Evolutionary conservation across 306 rosid genomes (phyloP), one percentile per base, ranked within the genome.

Genomic region (Trifolium repens): DNA sequence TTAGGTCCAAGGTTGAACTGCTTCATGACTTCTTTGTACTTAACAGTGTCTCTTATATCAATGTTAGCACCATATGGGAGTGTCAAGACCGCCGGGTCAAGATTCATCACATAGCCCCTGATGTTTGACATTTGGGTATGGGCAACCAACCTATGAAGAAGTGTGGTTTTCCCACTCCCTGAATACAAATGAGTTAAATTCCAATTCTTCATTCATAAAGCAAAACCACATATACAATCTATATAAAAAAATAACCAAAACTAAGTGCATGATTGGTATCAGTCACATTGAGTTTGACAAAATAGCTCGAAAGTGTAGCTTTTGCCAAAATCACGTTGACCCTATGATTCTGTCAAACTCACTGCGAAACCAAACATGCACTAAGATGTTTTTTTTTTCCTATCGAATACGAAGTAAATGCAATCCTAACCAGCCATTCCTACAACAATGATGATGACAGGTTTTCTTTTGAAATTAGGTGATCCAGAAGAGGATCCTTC

Each of bases 1-100:
- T 94, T 94, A 3, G 99, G 99, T 14, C 99, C 99, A 22, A 94
- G 99, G 83, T 94, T 94, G 79, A 82, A 92, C 75, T 94, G 97
- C 76, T 90, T 94, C 96, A 94, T 94, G 78, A 94, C 97, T 82
- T 90, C 96, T 86, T 90, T 94, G 82, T 94, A 92, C 66, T 86
- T 87, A 37, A 94, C 99, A 35, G 97, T 92, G 71, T 94, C 99
- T 84, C 99, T 87, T 54, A 94, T 89, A 71, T 94, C 99, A 12
- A 94, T 92, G 71, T 92, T 92, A 40, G 93, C 88, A 32, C 84
- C 93, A 22, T 27, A 94, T 0, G 99, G 97, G 16, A 94, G 89
- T 3, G 96, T 92, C 91, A 88, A 61, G 73, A 94, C 96, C n/a
- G 97, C 93, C 0, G 97, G 96, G 74, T 94, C 97, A 1, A 94